Percentiles rank a stretch among this genome's conserved stretches.
Conservation (phyloP, 306 rosid genomes). For the Prunus mira region DNA sequence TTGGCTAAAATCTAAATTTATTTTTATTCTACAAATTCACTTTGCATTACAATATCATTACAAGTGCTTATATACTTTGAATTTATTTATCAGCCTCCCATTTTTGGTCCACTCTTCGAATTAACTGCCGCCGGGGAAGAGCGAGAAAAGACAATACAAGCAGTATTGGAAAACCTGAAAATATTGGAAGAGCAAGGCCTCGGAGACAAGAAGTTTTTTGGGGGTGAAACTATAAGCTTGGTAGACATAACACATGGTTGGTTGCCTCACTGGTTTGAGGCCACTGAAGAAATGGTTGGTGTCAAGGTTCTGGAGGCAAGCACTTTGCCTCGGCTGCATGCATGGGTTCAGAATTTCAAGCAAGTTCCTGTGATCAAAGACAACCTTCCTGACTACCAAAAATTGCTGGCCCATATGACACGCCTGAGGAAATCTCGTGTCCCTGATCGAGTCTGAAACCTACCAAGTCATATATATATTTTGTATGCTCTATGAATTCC, state of each 20-base stretch:
- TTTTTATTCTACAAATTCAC: too few species aligned
- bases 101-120: not conserved
- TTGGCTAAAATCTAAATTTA: too few species aligned
- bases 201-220: constrained; percentile 25
- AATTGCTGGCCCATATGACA: not conserved
- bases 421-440: not conserved
- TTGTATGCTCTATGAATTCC: not conserved
- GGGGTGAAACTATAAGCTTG: constrained; percentile 31
- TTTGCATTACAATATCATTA: not conserved
- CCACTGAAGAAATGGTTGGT: constrained; percentile 16
- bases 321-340: constrained; percentile 34
- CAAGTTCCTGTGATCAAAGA: constrained; percentile 38
- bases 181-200: constrained; percentile 26
- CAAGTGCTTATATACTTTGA: not conserved
- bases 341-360: constrained; percentile 43
- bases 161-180: constrained; percentile 12
- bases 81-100: not conserved
- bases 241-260: constrained; percentile 30
- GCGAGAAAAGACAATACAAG: constrained; percentile 1
- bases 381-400: constrained; percentile 33
- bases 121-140: constrained; percentile 14
- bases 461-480: too few species aligned
- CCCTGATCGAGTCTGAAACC: not conserved
- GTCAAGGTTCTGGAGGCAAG: constrained; percentile 28
- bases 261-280: constrained; percentile 16